Conservation (phyloP, 805 yeast species). For the Metschnikowia peoriensis region DNA sequence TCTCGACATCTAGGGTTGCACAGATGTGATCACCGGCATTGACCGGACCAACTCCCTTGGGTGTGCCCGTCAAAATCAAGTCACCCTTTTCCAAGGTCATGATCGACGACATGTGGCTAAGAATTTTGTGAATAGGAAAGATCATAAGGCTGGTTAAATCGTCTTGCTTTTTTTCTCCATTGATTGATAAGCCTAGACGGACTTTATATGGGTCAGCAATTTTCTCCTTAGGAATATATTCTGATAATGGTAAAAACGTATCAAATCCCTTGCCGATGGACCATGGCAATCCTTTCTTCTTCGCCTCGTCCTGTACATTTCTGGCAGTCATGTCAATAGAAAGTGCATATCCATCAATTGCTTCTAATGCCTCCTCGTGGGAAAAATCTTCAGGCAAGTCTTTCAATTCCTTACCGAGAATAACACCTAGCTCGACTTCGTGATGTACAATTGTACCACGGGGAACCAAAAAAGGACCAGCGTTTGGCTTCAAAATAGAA, state of each 20-base stretch:
- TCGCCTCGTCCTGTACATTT: conserved; percentile 93
- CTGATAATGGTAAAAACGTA: conserved; percentile 87
- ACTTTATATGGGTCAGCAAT: conserved; percentile 77
- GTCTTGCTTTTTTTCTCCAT: conserved; percentile 66
- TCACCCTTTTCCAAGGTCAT: conserved; percentile 94
- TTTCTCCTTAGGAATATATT: conserved; percentile 59
- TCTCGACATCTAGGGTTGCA: conserved; percentile 61
- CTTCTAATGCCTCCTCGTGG: conserved; percentile 65
- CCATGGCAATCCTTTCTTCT: conserved; percentile 95
- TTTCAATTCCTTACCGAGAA: conserved; percentile 62
- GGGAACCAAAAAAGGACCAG: conserved; percentile 83
- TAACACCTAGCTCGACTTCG: conserved; percentile 87
- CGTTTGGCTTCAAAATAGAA: conserved; percentile 54
- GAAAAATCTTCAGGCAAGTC: conserved; percentile 61
- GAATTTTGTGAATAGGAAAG: conserved; percentile 77
- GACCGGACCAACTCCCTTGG: conserved; percentile 91
- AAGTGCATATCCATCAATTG: conserved; percentile 83
- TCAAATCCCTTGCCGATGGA: conserved; percentile 95
- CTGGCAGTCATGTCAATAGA: conserved; percentile 95
- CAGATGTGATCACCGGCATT: conserved; percentile 74
- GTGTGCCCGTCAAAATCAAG: conserved; percentile 91
- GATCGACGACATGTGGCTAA: conserved; percentile 77
- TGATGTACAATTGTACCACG: conserved; percentile 79
- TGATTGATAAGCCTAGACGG: conserved; percentile 60
- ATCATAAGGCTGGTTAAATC: conserved; percentile 83